phyloP scores from a whole-genome alignment of 208 protist species.

The Wallacemonas sp. region DNA sequence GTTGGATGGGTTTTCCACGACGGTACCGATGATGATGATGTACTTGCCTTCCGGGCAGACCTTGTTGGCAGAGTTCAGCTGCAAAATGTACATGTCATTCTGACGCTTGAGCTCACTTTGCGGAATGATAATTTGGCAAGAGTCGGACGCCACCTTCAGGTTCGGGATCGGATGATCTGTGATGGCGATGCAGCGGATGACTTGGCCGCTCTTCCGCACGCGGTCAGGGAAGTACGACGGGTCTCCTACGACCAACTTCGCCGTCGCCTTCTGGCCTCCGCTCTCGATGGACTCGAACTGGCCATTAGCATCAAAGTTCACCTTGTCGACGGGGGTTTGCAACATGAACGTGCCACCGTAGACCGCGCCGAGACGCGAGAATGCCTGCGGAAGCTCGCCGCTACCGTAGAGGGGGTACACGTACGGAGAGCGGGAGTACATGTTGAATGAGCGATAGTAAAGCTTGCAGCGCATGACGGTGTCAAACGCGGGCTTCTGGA shows the following conservation, averaged over 20 bases:
- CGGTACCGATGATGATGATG: conserved; percentile 97
- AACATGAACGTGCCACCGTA: conserved; percentile 99
- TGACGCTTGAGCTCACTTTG: conserved; percentile 94
- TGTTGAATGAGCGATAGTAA: conserved; percentile 96
- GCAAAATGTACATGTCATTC: conserved; percentile 98
- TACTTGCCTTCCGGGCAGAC: conserved; percentile 97
- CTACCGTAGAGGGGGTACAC: conserved; percentile 99
- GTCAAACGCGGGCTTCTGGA: conserved; percentile 91
- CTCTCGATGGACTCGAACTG: conserved; percentile 94
- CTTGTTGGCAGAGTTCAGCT: conserved; percentile 92
- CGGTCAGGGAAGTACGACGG: conserved; percentile 99
- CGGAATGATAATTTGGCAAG: conserved; percentile 98
- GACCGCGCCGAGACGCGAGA: conserved; percentile 94
- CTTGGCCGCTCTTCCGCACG: conserved; percentile 88
- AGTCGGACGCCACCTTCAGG: conserved; percentile 73
- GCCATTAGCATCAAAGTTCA: conserved; percentile 95
- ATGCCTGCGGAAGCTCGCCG: conserved; percentile 99
- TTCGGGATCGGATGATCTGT: conserved; percentile 93
- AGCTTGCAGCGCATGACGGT: conserved; percentile 95
- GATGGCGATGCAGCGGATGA: conserved; percentile 98
- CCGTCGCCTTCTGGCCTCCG: conserved; percentile 79
- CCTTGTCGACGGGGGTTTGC: conserved; percentile 96
- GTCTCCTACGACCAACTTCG: conserved; percentile 97
- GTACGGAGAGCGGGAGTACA: conserved; percentile 97
- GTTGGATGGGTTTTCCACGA: conserved; percentile 94